Conservation (phyloP, 208 protist genomes). For the Trypanosomatidae sp. region DNA sequence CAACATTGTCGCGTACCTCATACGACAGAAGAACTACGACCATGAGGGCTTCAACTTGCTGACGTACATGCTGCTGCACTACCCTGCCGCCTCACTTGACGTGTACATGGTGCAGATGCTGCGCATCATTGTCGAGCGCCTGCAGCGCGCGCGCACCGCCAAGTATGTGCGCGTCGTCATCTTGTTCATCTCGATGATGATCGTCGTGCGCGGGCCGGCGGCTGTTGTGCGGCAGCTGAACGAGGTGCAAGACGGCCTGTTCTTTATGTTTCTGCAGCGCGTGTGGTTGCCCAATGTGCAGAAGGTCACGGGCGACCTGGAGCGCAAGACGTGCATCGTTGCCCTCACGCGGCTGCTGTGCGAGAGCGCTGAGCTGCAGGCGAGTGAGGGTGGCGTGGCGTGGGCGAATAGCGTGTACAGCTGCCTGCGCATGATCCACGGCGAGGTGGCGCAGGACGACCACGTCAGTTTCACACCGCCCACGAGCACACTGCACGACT, state of each 20-base stretch:
- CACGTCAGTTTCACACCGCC: slow-evolving; percentile 51
- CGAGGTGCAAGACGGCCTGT: slow-evolving; percentile 56
- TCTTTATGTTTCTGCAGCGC: slow-evolving; percentile 54
- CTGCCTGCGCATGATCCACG: slow-evolving; percentile 68
- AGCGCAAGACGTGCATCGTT: slow-evolving; percentile 78
- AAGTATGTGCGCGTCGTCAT: slow-evolving; percentile 86
- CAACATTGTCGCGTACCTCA: slow-evolving; percentile 39
- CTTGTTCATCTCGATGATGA: slow-evolving; percentile 75
- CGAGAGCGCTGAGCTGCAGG: slow-evolving; percentile 44
- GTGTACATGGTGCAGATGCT: slow-evolving; percentile 42
- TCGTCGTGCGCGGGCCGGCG: slow-evolving; percentile 39
- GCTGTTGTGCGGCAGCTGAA: slow-evolving; percentile 52
- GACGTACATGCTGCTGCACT: slow-evolving; percentile 55
- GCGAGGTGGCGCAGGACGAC: slow-evolving; percentile 58
- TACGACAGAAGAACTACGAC: slow-evolving; percentile 83
- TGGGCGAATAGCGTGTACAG: slow-evolving; percentile 53
- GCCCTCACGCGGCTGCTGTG: slow-evolving; percentile 62
- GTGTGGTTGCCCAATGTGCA: slow-evolving; percentile 75
- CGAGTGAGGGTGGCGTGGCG: slow-evolving; percentile 12
- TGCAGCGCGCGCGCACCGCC: slow-evolving; percentile 52
- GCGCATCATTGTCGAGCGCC: slow-evolving; percentile 51
- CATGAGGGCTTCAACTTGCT: slow-evolving; percentile 84
- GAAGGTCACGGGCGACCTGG: slow-evolving; percentile 65
- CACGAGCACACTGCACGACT: slow-evolving; percentile 13
- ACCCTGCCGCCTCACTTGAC: slow-evolving; percentile 50